Conservation (phyloP, 345 rosid genomes). For the Hypericum perforatum region DNA sequence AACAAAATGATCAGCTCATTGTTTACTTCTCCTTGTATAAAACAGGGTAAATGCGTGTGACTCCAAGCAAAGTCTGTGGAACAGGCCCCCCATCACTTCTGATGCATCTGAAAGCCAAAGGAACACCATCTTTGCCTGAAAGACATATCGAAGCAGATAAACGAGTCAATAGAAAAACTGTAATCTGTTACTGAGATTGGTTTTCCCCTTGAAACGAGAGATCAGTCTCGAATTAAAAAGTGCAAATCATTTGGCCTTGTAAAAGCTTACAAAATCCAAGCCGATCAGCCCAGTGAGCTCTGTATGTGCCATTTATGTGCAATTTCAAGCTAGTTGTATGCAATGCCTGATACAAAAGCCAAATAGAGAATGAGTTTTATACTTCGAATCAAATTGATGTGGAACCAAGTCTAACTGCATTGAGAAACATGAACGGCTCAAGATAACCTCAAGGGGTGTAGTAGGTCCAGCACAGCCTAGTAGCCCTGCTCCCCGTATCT, state of each 20-base stretch:
- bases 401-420: constrained; percentile 10
- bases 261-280: constrained; percentile 75
- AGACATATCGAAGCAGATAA: constrained; percentile 9
- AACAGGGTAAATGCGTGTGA: constrained; percentile 77
- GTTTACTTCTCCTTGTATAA: constrained; percentile 83
- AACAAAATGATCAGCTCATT: constrained; percentile 8
- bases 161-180: constrained; percentile 12
- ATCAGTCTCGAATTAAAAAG: constrained; percentile 11
- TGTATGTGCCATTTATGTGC: constrained; percentile 84
- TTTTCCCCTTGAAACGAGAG: not conserved
- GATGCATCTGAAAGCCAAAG: constrained; percentile 86
- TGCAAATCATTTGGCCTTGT: too few species aligned
- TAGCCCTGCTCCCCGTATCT: constrained; percentile 85
- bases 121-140: constrained; percentile 61
- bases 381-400: constrained; percentile 14
- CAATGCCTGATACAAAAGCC: constrained; percentile 49
- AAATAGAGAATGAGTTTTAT: constrained; percentile 8
- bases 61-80: constrained; percentile 72
- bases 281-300: constrained; percentile 92
- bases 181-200: constrained; percentile 2
- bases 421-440: constrained; percentile 11
- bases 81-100: constrained; percentile 79
- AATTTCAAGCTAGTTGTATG: constrained; percentile 42
- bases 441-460: constrained; percentile 81
- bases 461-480: constrained; percentile 77